Evolutionary conservation across 768 basidiomycete genomes (phyloP).

Genomic region (Suillus variegatus): DNA sequence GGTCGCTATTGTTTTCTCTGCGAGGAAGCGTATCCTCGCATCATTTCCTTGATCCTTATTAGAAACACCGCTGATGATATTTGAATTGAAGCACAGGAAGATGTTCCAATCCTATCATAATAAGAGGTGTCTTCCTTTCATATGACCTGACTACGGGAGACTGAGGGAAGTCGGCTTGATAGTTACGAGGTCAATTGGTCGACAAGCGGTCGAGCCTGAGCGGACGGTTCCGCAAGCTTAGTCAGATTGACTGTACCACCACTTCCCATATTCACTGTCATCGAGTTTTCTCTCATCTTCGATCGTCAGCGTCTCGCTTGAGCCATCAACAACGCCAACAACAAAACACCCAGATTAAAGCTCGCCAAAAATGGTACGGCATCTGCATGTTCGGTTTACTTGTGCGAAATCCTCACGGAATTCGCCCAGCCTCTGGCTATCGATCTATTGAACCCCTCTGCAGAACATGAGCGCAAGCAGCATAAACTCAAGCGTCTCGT

Average conservation of each 20-base stretch:
- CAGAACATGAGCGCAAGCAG: constrained; percentile 80
- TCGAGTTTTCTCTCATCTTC: not conserved
- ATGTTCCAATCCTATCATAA: not conserved
- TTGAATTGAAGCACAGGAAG: not conserved
- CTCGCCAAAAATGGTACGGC: not conserved
- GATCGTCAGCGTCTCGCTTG: not conserved
- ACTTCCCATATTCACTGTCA: not conserved
- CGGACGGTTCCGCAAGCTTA: constrained; percentile 1
- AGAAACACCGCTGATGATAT: not conserved
- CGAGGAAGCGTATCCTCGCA: not conserved
- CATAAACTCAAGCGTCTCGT: constrained; percentile 99
- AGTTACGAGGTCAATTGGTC: not conserved
- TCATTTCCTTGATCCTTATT: not conserved
- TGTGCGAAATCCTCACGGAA: not conserved
- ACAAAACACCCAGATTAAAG: not conserved
- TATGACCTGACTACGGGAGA: not conserved
- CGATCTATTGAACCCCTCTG: constrained; percentile 95
- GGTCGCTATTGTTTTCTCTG: not conserved
- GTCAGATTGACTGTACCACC: not conserved
- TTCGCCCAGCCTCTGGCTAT: constrained; percentile 81
- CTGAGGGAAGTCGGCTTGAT: not conserved
- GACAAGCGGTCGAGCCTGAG: not conserved
- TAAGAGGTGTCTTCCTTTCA: not conserved
- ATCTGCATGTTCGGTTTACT: not conserved
- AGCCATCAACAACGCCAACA: not conserved